Evolutionary conservation across 495 filamentous ascomycete species (phyloP).

Genomic region (Aspergillus bertholletiae): DNA sequence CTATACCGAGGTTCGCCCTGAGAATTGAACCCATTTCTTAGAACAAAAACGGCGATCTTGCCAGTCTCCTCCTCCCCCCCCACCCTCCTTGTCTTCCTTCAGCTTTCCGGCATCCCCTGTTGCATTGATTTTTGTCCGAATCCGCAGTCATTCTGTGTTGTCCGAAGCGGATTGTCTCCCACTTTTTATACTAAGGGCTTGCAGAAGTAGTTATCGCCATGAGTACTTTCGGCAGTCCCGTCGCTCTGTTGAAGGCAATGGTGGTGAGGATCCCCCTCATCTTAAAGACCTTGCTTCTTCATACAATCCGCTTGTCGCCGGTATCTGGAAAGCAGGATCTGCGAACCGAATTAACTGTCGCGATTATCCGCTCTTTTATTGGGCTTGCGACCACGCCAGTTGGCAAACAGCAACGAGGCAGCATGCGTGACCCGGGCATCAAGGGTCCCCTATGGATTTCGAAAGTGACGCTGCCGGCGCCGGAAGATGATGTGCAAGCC

Average conservation of each 20-base stretch:
- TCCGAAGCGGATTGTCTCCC: too few relatives aligned
- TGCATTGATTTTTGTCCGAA: too few relatives aligned
- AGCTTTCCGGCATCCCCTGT: too few relatives aligned
- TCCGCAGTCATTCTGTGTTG: too few relatives aligned
- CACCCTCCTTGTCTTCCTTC: background rate
- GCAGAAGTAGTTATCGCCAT: background rate
- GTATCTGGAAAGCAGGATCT: conserved; percentile 74
- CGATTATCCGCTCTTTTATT: conserved; percentile 64
- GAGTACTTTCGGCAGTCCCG: conserved; percentile 23
- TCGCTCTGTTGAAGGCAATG: conserved; percentile 42
- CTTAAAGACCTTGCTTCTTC: conserved; percentile 60
- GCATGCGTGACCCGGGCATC: conserved; percentile 60
- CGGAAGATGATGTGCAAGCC: conserved; percentile 55
- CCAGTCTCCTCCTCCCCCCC: background rate
- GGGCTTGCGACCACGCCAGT: conserved; percentile 45
- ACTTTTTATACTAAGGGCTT: too few relatives aligned
- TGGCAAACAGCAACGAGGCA: conserved; percentile 58
- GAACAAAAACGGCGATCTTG: background rate
- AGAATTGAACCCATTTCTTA: background rate
- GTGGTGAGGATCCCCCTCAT: conserved; percentile 64
- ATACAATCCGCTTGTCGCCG: conserved; percentile 62
- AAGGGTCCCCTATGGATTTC: conserved; percentile 81
- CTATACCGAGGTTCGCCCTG: background rate
- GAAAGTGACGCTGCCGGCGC: conserved; percentile 55
- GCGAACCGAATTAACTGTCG: conserved; percentile 68